These are phyloP conservation scores for Trapa bicornis DNA, from an alignment of 345 rosid species.

Conservation along the genomic window DNA sequence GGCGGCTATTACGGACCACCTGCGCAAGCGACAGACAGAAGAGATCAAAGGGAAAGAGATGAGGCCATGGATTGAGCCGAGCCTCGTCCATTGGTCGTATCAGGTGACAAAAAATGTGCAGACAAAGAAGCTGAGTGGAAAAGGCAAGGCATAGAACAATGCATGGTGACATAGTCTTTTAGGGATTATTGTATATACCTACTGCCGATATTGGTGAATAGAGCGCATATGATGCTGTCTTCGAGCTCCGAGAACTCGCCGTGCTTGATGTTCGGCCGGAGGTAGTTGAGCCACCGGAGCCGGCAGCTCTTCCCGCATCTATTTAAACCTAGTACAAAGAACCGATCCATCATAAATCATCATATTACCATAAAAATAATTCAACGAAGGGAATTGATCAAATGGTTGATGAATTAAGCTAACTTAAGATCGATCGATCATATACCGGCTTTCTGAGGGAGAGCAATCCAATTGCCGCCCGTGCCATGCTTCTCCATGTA, in stretches of 20 bases:
- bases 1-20: slow-evolving; percentile 87
- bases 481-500: slow-evolving; percentile 54
- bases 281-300: slow-evolving; percentile 82
- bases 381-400: too few relatives aligned
- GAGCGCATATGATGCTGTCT: slow-evolving; percentile 56
- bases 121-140: too few relatives aligned
- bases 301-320: slow-evolving; percentile 95
- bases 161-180: too few relatives aligned
- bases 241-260: slow-evolving; percentile 82
- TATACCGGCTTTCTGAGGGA: slow-evolving; percentile 71
- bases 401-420: too few relatives aligned
- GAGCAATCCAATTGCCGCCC: slow-evolving; percentile 77
- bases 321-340: slow-evolving; percentile 39
- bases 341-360: not conserved
- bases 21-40: slow-evolving; percentile 11
- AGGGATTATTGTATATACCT: slow-evolving; percentile 25
- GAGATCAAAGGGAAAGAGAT: not conserved
- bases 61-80: too few relatives aligned
- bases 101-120: not conserved
- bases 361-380: not conserved
- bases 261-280: slow-evolving; percentile 82
- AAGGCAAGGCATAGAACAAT: not conserved
- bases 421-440: too few relatives aligned
- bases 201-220: slow-evolving; percentile 76
- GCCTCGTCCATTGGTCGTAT: too few relatives aligned